phyloP scores from a whole-genome alignment of 306 rosid species.

The Quercus robur region DNA sequence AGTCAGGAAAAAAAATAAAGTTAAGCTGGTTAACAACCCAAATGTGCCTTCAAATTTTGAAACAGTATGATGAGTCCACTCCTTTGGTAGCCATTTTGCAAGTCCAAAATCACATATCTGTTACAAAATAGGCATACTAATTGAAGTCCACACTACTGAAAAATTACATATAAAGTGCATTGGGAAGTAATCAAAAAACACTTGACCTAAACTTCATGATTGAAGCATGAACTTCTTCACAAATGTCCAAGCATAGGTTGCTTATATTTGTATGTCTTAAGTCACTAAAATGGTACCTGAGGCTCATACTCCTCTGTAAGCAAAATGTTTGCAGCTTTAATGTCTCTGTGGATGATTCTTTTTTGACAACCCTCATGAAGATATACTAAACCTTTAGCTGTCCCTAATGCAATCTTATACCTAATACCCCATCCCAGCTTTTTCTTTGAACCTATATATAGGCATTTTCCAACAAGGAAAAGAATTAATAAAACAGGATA shows the following conservation, averaged over 20 bases:
- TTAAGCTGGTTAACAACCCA: conserved; percentile 56
- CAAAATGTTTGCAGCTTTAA: conserved; percentile 94
- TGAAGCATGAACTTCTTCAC: neutral
- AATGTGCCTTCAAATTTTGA: conserved; percentile 96
- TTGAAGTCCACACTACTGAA: neutral
- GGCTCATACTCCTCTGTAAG: conserved; percentile 79
- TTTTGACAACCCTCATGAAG: conserved; percentile 93
- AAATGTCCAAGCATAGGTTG: neutral
- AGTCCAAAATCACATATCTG: conserved; percentile 98
- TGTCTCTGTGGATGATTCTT: conserved; percentile 94
- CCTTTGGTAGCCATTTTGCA: conserved; percentile 95
- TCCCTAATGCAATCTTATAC: conserved; percentile 81
- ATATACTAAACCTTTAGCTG: conserved; percentile 72
- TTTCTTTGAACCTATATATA: conserved; percentile 56
- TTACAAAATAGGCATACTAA: neutral
- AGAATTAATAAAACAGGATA: neutral
- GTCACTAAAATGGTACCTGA: conserved; percentile 52
- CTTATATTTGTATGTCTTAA: neutral
- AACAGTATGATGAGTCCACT: conserved; percentile 86
- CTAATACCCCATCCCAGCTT: conserved; percentile 74
- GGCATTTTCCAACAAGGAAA: neutral
- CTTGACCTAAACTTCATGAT: too few relatives aligned
- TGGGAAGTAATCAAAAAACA: neutral
- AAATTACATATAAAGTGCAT: neutral
- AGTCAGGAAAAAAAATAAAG: conserved; percentile 1